Base-by-base conservation (phyloP, 1,284 basidiomycete species). In the Ustilago trichophora region DNA sequence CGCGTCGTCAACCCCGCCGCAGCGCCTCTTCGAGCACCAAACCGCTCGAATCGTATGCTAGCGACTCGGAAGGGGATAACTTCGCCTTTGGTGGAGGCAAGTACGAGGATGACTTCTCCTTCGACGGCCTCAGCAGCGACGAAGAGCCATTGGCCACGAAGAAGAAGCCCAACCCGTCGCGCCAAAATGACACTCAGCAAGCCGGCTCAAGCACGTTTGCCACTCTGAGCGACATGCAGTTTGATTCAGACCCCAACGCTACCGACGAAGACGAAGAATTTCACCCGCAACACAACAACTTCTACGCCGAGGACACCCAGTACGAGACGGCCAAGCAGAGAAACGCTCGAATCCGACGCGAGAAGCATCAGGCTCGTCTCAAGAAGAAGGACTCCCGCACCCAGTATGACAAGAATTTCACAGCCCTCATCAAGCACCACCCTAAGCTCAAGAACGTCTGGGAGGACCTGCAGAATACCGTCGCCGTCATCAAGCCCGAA, bases 381-480 rank as follows among this genome's bases (percentile, higher is more conserved):
- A 71, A 71, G 40, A 65, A 68, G 50, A 54, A 44, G 25, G 65
- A 55, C 34, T n/a, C 4, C 5, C 51, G 50, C 15, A 66, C 58
- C 11, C 55, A 62, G 42, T 70, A 64, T 35, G 57, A 58, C 38
- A 56, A 73, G 35, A 67, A 60, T 43, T 35, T 47, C 7, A 16
- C 26, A 32, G 47, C 43, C 11, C 55, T 67, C 43, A 35, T 45
- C 24, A 48, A 34, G 40, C 44, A 85, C 68, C 86, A 86, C 68
- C 83, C 84, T 4, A 92, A 98, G 78, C 87, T 99, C 25, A 84
- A 82, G 48, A 85, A 90, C 75, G 88, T 92, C 18, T 99, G 96
- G 96, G 91, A 91, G 27, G 89, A 96, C 72, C 83, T 98, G 8
- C 87, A 89, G 74, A 54, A 41, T 19, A 62, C 53, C 4, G 66